Evolutionary conservation across 2,329 filamentous ascomycete species (phyloP).

Genomic region (Nigrospora sphaerica): DNA sequence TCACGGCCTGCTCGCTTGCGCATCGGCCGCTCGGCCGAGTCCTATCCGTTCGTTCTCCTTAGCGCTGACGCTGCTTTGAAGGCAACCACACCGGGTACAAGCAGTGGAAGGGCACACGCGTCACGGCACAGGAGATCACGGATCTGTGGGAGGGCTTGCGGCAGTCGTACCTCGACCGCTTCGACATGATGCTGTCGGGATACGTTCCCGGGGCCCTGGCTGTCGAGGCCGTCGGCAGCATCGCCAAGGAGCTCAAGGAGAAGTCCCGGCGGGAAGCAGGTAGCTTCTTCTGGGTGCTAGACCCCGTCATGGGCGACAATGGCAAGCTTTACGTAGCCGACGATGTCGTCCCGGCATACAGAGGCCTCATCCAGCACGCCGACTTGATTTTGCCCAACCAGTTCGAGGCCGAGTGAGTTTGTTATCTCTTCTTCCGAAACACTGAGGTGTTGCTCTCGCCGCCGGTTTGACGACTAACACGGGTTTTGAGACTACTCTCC

Average conservation of each 20-base stretch:
- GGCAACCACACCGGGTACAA: conserved; percentile 93
- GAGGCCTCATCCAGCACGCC: conserved; percentile 67
- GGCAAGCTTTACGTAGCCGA: conserved; percentile 85
- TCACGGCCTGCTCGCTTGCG: not conserved
- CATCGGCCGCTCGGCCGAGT: not conserved
- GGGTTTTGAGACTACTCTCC: conserved; percentile 61
- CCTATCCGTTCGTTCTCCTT: not conserved
- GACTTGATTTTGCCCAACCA: conserved; percentile 95
- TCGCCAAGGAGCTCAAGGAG: conserved; percentile 71
- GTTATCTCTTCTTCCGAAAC: not conserved
- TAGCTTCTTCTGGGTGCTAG: conserved; percentile 92
- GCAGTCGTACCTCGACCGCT: conserved; percentile 77
- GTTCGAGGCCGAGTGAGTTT: conserved; percentile 86
- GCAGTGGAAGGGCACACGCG: conserved; percentile 78
- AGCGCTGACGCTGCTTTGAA: conserved; percentile 26
- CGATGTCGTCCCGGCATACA: conserved; percentile 88
- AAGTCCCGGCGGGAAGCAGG: conserved; percentile 55
- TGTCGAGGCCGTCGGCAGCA: conserved; percentile 76
- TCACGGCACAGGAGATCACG: conserved; percentile 73
- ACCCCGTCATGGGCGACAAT: conserved; percentile 98
- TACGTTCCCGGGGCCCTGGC: conserved; percentile 86
- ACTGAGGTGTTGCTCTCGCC: too few species aligned
- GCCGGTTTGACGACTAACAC: not conserved
- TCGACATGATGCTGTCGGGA: conserved; percentile 90
- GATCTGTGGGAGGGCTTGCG: conserved; percentile 80